These are phyloP conservation scores for Galerina marginata DNA, from an alignment of 768 basidiomycete genomes.

Conservation along the genomic window DNA sequence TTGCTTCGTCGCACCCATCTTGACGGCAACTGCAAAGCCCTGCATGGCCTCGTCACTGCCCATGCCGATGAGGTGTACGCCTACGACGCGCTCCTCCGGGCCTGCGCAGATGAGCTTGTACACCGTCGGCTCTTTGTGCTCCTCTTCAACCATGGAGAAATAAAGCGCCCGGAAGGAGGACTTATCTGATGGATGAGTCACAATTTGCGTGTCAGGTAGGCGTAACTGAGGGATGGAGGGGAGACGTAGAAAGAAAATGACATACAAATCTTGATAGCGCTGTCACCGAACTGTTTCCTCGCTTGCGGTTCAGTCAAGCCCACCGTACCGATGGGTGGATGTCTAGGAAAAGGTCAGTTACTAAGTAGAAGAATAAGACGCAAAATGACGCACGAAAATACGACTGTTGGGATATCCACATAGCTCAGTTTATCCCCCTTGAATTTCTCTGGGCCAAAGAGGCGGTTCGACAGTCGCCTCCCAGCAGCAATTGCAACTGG, in stretches of 20 bases:
- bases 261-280: constrained; percentile 90
- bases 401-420: constrained; percentile 90
- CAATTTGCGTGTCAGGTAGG: background rate
- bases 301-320: constrained; percentile 95
- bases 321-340: constrained; percentile 94
- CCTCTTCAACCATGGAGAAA: constrained; percentile 88
- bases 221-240: no score
- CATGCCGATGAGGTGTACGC: constrained; percentile 88
- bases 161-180: constrained; percentile 84
- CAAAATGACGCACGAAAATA: constrained; percentile 81
- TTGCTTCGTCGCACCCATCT: constrained; percentile 90
- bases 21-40: constrained; percentile 96
- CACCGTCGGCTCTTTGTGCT: constrained; percentile 93
- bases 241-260: background rate
- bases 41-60: constrained; percentile 96
- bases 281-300: constrained; percentile 83
- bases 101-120: constrained; percentile 92
- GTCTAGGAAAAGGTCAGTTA: constrained; percentile 49
- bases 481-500: constrained; percentile 99
- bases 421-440: constrained; percentile 90
- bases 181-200: constrained; percentile 57
- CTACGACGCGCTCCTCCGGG: constrained; percentile 94
- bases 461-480: constrained; percentile 82
- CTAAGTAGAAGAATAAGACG: constrained; percentile 1
- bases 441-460: constrained; percentile 88